phyloP scores from a whole-genome alignment of 148 eudicot species.

The Persicaria maculosa region DNA sequence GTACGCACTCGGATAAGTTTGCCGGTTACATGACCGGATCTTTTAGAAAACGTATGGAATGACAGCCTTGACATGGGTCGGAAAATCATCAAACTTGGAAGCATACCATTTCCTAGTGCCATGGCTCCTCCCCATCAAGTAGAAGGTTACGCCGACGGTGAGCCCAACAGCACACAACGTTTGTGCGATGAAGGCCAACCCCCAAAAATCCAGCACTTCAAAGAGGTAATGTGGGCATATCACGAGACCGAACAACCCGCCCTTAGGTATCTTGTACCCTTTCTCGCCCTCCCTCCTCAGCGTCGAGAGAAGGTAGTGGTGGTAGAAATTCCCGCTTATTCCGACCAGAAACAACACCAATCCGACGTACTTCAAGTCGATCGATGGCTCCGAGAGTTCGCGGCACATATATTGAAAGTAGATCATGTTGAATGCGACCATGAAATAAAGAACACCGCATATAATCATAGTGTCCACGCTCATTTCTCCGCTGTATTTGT shows the following conservation, averaged over 20 bases:
- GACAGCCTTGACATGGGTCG: constrained; percentile 40
- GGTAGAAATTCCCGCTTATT: constrained; percentile 44
- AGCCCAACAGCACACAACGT: constrained; percentile 33
- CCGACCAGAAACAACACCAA: constrained; percentile 29
- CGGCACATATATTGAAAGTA: constrained; percentile 28
- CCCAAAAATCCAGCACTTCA: constrained; percentile 43
- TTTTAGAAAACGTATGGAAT: constrained; percentile 51
- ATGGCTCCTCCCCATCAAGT: constrained; percentile 55
- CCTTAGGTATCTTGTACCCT: constrained; percentile 56
- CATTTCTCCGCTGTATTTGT: constrained; percentile 40
- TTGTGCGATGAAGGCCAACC: constrained; percentile 47
- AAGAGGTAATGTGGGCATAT: constrained; percentile 62
- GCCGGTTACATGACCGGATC: too few relatives aligned
- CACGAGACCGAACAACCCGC: constrained; percentile 45
- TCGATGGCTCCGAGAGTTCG: constrained; percentile 28
- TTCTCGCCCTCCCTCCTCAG: constrained; percentile 34
- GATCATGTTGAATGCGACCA: constrained; percentile 27
- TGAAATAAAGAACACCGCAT: constrained; percentile 23
- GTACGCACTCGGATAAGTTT: too few relatives aligned
- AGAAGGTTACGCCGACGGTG: constrained; percentile 26
- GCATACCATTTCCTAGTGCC: constrained; percentile 60
- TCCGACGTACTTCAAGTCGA: constrained; percentile 32
- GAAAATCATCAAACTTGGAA: constrained; percentile 63
- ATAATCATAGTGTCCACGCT: constrained; percentile 15
- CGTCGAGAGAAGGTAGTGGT: constrained; percentile 32